A percentile compares a stretch with the other conserved stretches of the same genome.
These are phyloP conservation scores for Marasmius sp. DNA, from an alignment of 1,284 basidiomycete genomes.

Conservation along the genomic window DNA sequence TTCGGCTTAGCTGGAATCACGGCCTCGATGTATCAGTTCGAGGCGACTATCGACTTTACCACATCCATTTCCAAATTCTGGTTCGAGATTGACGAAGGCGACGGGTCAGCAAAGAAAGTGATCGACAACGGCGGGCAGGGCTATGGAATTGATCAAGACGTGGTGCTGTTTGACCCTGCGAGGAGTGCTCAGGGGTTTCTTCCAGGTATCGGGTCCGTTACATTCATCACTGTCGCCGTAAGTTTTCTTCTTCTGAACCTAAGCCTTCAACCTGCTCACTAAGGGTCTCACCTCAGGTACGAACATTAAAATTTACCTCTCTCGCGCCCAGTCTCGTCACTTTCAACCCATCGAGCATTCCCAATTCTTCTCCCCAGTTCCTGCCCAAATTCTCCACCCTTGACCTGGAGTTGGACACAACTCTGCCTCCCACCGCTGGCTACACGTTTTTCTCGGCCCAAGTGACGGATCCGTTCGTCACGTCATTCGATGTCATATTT, in stretches of 20 bases:
- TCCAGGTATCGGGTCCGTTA: not conserved
- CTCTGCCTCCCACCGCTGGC: not conserved
- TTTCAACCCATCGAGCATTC: not conserved
- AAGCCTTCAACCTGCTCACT: too few relatives aligned
- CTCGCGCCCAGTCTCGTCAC: not conserved
- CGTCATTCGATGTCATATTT: not conserved
- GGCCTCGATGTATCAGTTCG: not conserved
- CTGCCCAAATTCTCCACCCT: not conserved
- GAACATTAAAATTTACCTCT: not conserved
- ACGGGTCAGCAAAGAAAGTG: slow-evolving; percentile 1
- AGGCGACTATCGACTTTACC: slow-evolving; percentile 3
- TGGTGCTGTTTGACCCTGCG: not conserved
- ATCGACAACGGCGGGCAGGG: not conserved
- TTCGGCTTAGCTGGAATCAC: not conserved
- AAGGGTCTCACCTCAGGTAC: not conserved
- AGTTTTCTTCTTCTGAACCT: not conserved
- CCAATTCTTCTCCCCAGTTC: not conserved
- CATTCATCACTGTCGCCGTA: not conserved
- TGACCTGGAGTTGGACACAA: not conserved
- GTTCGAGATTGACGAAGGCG: slow-evolving; percentile 10
- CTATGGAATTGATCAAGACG: slow-evolving; percentile 7
- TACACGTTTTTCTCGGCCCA: slow-evolving; percentile 3
- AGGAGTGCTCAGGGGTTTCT: not conserved
- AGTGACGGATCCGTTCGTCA: not conserved
- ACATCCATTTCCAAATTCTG: slow-evolving; percentile 8